Evolutionary conservation across 2,329 filamentous ascomycete species (phyloP), one percentile per base, ranked within the genome.

Genomic region (Aspergillus cejpii): DNA sequence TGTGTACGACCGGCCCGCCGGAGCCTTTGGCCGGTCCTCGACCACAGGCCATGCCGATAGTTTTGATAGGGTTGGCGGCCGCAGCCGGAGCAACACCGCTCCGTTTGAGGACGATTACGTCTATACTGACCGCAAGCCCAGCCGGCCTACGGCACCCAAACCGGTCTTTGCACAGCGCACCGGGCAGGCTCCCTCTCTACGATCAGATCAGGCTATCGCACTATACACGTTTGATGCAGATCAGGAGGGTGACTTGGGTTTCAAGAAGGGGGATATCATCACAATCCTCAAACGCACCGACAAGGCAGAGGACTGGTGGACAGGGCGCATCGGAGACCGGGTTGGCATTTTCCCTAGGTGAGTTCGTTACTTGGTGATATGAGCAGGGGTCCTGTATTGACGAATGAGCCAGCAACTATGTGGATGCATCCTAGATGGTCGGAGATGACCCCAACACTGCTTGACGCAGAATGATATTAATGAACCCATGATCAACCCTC

Each of bases 241-340:
- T 59, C 90, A 96, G 66, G 82, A 88, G 0, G 91, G 91, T 3
- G 91, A 98, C 64, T 66, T 97, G 45, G 87, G 84, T 0, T 98
- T 98, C 71, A 95, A 94, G 73, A 98, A 98, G 75, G 92, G 92
- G 15, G 92, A 98, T 23, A 69, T 97, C 45, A 96, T 98, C 54
- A 96, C 89, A 1, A 89, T 98, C 46, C 66, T 94, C 45, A 96
- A 98, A 74, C 85, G 86, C 68, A 97, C 91, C 4, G 87, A 97
- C 3, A 96, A 85, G 57, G 85, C 87, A 47, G 90, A 89, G 45
- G 91, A 97, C 66, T 97, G 91, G 91, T 97, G 91, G 92, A 97
- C 91, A 14, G 92, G 92, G 20, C 84, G 85, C 68, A 83, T 96
- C 60, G 90, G 90, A 23, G 78, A 81, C 53, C 79, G 82, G 56